Evolutionary conservation across 768 basidiomycete genomes (phyloP).

Genomic region (Strobilomyces dryophilus): DNA sequence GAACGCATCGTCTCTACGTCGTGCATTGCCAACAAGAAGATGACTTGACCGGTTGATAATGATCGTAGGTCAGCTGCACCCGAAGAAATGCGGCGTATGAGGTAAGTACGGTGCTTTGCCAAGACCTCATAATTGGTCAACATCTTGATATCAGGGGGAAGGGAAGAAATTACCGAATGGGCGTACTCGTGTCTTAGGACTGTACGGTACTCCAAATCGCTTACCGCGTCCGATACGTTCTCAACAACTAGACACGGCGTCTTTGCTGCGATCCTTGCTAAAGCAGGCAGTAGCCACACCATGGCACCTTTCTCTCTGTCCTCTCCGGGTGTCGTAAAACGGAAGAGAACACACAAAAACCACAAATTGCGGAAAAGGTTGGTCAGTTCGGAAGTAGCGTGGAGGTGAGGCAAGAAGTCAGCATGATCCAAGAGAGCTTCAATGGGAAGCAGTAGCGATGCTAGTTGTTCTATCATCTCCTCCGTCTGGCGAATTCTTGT

Average conservation of each 20-base stretch:
- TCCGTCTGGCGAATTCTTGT: slow-evolving; percentile 47
- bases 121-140: slow-evolving; percentile 50
- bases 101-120: slow-evolving; percentile 56
- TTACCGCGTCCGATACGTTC: slow-evolving; percentile 75
- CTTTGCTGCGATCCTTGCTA: slow-evolving; percentile 77
- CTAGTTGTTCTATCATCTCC: slow-evolving; percentile 82
- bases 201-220: slow-evolving; percentile 90
- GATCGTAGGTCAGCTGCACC: slow-evolving; percentile 66
- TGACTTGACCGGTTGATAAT: slow-evolving; percentile 76
- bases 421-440: slow-evolving; percentile 76
- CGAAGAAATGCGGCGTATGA: slow-evolving; percentile 63
- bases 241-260: slow-evolving; percentile 85
- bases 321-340: slow-evolving; percentile 52
- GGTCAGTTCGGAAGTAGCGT: slow-evolving; percentile 56
- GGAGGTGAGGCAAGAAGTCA: slow-evolving; percentile 58
- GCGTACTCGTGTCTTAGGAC: slow-evolving; percentile 85
- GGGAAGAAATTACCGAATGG: slow-evolving; percentile 47
- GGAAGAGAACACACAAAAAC: slow-evolving; percentile 88
- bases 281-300: slow-evolving; percentile 74
- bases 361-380: slow-evolving; percentile 88
- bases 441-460: slow-evolving; percentile 85
- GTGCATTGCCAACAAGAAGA: slow-evolving; percentile 81
- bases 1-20: slow-evolving; percentile 88
- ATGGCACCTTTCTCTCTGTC: slow-evolving; percentile 56
- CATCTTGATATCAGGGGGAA: neutral